phyloP scores from a whole-genome alignment of 768 basidiomycete species.

The Tricholoma furcatifolium region DNA sequence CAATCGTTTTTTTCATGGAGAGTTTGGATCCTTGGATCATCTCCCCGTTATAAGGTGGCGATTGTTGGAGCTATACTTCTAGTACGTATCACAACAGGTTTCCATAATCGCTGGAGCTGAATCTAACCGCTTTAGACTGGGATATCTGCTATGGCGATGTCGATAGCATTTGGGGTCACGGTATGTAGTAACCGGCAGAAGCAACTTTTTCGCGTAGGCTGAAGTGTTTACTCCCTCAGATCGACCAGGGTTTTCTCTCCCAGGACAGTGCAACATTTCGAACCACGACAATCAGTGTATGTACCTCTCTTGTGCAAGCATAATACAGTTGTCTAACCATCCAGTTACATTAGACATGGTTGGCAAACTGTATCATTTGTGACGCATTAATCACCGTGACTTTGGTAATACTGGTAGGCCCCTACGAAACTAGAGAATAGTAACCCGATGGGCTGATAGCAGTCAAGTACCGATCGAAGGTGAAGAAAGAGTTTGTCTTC shows the following conservation, averaged over 20 bases:
- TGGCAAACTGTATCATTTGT: not conserved
- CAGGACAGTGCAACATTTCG: no score
- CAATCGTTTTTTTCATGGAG: not conserved
- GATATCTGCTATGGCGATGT: slow-evolving; percentile 11
- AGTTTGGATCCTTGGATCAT: not conserved
- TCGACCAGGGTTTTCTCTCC: not conserved
- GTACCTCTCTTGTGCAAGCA: no score
- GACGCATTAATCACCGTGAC: not conserved
- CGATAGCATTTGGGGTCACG: not conserved
- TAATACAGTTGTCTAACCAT: not conserved
- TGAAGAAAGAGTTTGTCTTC: not conserved
- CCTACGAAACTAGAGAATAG: no score
- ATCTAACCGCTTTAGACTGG: slow-evolving; percentile 4
- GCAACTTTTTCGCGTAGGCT: no score
- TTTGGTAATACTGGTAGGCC: not conserved
- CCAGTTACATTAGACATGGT: not conserved
- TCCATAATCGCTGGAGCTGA: no score
- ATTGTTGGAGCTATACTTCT: not conserved
- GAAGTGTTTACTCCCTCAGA: not conserved
- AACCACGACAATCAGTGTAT: no score
- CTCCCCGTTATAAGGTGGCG: not conserved
- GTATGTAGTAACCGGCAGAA: not conserved
- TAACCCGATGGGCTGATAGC: no score
- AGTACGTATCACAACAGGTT: not conserved
- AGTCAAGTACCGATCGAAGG: no score